These are phyloP conservation scores for Gastrodia elata DNA, from an alignment of 106 monocot genomes.

Conservation along the genomic window DNA sequence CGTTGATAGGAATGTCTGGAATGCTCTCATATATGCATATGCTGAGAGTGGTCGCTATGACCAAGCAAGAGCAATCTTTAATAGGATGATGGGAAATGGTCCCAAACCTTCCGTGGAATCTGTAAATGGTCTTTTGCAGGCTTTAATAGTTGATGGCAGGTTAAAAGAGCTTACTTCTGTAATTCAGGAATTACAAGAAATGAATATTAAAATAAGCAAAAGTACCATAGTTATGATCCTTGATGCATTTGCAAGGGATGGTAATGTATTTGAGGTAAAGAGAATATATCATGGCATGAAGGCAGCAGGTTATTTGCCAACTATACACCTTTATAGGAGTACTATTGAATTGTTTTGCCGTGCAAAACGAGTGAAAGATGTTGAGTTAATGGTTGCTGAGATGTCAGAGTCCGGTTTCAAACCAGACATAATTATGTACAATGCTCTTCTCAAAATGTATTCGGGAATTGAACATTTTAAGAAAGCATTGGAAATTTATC, in stretches of 20 bases:
- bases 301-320: constrained; percentile 85
- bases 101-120: constrained; percentile 71
- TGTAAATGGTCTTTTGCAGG: constrained; percentile 75
- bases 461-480: constrained; percentile 54
- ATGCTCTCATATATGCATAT: constrained; percentile 89
- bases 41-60: constrained; percentile 83
- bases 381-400: constrained; percentile 72
- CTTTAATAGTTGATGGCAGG: constrained; percentile 83
- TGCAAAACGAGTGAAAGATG: constrained; percentile 77
- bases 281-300: constrained; percentile 99
- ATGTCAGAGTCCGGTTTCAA: constrained; percentile 80
- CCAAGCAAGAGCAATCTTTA: constrained; percentile 80
- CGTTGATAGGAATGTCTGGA: constrained; percentile 87
- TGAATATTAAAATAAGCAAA: constrained; percentile 93
- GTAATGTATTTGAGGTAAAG: constrained; percentile 93
- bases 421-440: constrained; percentile 67
- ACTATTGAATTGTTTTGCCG: constrained; percentile 73
- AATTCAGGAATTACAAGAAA: constrained; percentile 89
- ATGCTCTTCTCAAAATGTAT: constrained; percentile 84
- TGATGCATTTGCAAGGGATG: constrained; percentile 72
- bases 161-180: constrained; percentile 80
- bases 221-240: constrained; percentile 87
- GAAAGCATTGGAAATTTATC: constrained; percentile 58
- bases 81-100: constrained; percentile 85
- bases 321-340: constrained; percentile 75